Base-by-base conservation (phyloP, 768 basidiomycete genomes). In the Boletellus emodensis region DNA sequence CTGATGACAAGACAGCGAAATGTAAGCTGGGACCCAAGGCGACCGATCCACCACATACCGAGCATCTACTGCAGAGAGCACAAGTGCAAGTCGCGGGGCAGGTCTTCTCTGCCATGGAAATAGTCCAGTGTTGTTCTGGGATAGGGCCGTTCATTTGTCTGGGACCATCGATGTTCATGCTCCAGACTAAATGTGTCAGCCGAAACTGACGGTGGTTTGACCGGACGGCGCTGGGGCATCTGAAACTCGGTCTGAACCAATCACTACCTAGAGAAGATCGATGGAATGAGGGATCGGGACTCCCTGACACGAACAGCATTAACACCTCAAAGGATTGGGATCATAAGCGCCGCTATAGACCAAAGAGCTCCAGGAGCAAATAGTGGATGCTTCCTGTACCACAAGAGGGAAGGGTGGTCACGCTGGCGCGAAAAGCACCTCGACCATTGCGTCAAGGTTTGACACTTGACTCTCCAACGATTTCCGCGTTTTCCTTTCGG, bases 41-140 rank as follows among this genome's bases (percentile, higher is more conserved):
- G n/a, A 40, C 26, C 20, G 17, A 42, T 30, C 24, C 13, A 2
- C 30, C n/a, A 49, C 50, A 32, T 47, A 58, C 55, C 40, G 28
- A 22, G 28, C 13, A 32, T 35, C 44, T n/a, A 8, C 41, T 34
- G 20, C 59, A 60, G 20, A 50, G 24, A 34, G 14, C 37, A 15
- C 58, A 60, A n/a, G 33, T 39, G 41, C 54, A 57, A 38, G 48
- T 50, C 4, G 18, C 43, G 22, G 32, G 13, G n/a, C 58, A 60
- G 24, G 15, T 33, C 3, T 32, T 40, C 28, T 33, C 48, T 40
- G 45, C 37, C 58, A 57, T 60, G 6, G 24, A 22, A n/a, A 60
- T 18, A 17, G 48, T 46, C 58, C 55, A 57, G 14, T 46, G 57
- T 32, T 51, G 54, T 44, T 48, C 47, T 36, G 30, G 46, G 36